These are phyloP conservation scores for Sugiyamaella valdiviana DNA, from an alignment of 805 yeast species.

Conservation along the genomic window DNA sequence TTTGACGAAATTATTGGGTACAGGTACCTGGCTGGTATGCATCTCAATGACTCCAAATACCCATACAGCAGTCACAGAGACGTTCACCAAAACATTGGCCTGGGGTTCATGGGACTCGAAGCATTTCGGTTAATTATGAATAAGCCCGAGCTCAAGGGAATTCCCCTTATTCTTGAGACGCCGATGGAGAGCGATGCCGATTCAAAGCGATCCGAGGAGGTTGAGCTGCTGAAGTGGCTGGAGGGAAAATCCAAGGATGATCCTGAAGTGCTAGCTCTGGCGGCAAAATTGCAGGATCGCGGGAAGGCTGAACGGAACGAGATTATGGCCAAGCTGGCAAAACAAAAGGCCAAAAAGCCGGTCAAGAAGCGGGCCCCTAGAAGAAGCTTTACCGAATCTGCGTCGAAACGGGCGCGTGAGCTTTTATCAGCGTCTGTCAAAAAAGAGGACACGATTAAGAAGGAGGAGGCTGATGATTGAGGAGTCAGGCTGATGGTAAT, in stretches of 20 bases:
- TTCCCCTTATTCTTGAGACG: slow-evolving; percentile 85
- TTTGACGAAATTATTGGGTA: slow-evolving; percentile 73
- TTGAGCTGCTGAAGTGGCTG: slow-evolving; percentile 73
- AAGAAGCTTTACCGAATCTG: too few relatives aligned
- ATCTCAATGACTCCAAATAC: slow-evolving; percentile 91
- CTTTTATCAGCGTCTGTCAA: too few relatives aligned
- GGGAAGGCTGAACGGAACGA: slow-evolving; percentile 71
- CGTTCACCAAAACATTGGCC: slow-evolving; percentile 82
- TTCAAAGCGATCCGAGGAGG: slow-evolving; percentile 62
- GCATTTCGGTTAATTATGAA: slow-evolving; percentile 75
- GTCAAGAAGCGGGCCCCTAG: not conserved
- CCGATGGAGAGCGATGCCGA: slow-evolving; percentile 39
- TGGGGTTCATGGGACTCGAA: slow-evolving; percentile 84
- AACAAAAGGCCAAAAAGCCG: slow-evolving; percentile 32
- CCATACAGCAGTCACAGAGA: slow-evolving; percentile 88
- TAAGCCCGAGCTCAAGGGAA: slow-evolving; percentile 48
- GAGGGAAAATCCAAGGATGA: slow-evolving; percentile 51
- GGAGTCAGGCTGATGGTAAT: too few relatives aligned
- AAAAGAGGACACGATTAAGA: too few relatives aligned
- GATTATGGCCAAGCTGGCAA: slow-evolving; percentile 58
- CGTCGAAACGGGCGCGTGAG: too few relatives aligned
- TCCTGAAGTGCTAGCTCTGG: slow-evolving; percentile 46
- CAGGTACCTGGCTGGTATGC: slow-evolving; percentile 71
- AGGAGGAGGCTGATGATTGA: too few relatives aligned
- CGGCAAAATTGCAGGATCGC: slow-evolving; percentile 42